Conservation (phyloP, 192 early-diverging fungal genomes). For the Cetraspora pellucida region DNA sequence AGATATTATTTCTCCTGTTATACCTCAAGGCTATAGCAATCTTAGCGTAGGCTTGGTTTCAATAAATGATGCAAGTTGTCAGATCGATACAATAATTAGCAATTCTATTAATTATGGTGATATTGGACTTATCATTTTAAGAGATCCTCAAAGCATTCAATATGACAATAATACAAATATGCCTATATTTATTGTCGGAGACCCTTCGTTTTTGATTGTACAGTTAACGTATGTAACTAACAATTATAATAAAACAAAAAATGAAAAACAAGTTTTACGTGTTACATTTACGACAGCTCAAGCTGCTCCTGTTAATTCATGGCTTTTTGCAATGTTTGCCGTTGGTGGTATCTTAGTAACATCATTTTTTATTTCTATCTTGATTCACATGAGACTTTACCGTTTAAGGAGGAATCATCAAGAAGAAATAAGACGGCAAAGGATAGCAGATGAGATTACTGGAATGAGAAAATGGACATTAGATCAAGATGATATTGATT, state of each 20-base stretch:
- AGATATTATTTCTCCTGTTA: not conserved
- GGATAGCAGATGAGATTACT: not conserved
- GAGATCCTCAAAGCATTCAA: too few relatives aligned
- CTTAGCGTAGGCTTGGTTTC: not conserved
- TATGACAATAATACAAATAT: too few relatives aligned
- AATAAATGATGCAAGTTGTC: not conserved
- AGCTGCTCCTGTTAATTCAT: not conserved
- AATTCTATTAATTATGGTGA: not conserved
- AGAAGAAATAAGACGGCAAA: slow-evolving; percentile 6
- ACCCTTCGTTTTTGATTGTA: too few relatives aligned
- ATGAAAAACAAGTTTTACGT: not conserved
- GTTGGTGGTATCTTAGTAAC: slow-evolving; percentile 17
- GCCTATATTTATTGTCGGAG: too few relatives aligned
- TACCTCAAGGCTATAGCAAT: not conserved
- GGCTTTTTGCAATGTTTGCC: slow-evolving; percentile 27
- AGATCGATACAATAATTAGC: not conserved
- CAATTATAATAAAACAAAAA: not conserved
- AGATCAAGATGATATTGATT: not conserved
- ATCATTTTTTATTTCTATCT: slow-evolving; percentile 17
- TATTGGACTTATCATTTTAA: not conserved
- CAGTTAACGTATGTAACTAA: too few relatives aligned
- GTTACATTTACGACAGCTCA: not conserved
- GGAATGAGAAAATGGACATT: slow-evolving; percentile 29
- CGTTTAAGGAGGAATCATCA: slow-evolving; percentile 1
- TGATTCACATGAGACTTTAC: slow-evolving; percentile 23